These are phyloP conservation scores for Phyllosticta ampelicida DNA, from an alignment of 2,329 filamentous ascomycete species.

Conservation along the genomic window DNA sequence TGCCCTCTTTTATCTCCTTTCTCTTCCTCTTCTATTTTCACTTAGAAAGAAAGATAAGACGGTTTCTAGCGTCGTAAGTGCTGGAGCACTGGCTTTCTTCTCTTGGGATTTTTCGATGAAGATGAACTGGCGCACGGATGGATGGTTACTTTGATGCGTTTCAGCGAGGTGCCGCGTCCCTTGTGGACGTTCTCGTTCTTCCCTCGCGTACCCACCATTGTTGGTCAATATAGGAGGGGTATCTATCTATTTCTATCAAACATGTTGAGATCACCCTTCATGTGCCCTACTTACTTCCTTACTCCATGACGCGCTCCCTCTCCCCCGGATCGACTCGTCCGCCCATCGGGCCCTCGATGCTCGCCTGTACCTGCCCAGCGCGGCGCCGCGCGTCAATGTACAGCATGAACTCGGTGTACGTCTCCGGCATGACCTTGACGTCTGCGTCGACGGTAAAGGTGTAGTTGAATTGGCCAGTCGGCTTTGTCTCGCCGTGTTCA, in stretches of 20 bases:
- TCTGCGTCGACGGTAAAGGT: conserved; percentile 57
- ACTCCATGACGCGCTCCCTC: conserved; percentile 25
- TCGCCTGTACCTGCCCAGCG: conserved; percentile 41
- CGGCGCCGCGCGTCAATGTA: conserved; percentile 51
- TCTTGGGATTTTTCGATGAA: too few species aligned
- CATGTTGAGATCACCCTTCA: too few species aligned
- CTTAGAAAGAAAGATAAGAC: too few species aligned
- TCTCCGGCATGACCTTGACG: conserved; percentile 54
- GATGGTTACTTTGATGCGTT: not conserved
- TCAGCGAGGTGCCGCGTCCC: not conserved
- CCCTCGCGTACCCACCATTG: conserved; percentile 5
- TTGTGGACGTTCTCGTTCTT: not conserved
- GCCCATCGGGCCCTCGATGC: conserved; percentile 14
- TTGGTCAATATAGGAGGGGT: too few species aligned
- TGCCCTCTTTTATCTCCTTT: too few species aligned
- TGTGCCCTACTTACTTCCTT: too few species aligned
- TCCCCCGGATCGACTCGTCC: conserved; percentile 7
- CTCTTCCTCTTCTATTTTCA: too few species aligned
- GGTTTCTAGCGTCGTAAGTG: too few species aligned
- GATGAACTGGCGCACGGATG: too few species aligned
- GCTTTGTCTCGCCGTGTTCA: conserved; percentile 55
- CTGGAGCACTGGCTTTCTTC: too few species aligned
- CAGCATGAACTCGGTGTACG: conserved; percentile 54
- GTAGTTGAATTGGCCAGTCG: conserved; percentile 67
- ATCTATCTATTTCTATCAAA: not conserved